Evolutionary conservation across 208 protist genomes (phyloP).

Genomic region (Porcisia hertigi): DNA sequence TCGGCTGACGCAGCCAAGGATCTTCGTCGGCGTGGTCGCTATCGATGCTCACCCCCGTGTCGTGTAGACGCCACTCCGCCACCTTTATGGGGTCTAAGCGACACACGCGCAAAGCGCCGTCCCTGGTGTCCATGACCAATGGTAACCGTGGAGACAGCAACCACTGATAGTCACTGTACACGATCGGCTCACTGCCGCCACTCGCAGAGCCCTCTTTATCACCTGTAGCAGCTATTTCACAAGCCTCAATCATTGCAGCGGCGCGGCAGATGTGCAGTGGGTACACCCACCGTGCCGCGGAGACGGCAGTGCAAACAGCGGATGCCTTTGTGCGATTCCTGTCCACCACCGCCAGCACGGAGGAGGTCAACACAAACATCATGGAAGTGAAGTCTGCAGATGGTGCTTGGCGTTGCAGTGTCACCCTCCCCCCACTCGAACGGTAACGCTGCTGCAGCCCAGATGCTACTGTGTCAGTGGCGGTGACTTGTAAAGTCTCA

Average conservation of each 20-base stretch:
- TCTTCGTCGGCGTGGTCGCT: not conserved
- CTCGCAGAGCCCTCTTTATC: not conserved
- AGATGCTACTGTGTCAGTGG: not conserved
- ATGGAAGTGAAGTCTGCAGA: conserved; percentile 13
- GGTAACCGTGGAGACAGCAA: conserved; percentile 8
- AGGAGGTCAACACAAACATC: conserved; percentile 11
- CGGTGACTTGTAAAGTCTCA: not conserved
- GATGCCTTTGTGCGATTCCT: not conserved
- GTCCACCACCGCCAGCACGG: conserved; percentile 13
- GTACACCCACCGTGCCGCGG: conserved; percentile 4
- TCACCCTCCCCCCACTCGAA: not conserved
- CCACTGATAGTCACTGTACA: conserved; percentile 18
- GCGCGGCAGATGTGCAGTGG: conserved; percentile 20
- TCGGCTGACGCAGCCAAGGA: not conserved
- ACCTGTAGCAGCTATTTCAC: not conserved
- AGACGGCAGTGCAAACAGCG: not conserved
- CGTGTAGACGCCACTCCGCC: conserved; percentile 19
- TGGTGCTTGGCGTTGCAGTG: conserved; percentile 1
- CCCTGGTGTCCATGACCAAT: conserved; percentile 1
- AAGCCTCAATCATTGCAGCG: not conserved
- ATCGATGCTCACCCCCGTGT: not conserved
- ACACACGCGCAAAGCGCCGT: conserved; percentile 17
- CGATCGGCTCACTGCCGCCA: not conserved
- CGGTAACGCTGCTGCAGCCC: not conserved
- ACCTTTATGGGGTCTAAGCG: conserved; percentile 6